Base-by-base conservation (phyloP, 1,139 yeast genomes). In the Pichia sp. region DNA sequence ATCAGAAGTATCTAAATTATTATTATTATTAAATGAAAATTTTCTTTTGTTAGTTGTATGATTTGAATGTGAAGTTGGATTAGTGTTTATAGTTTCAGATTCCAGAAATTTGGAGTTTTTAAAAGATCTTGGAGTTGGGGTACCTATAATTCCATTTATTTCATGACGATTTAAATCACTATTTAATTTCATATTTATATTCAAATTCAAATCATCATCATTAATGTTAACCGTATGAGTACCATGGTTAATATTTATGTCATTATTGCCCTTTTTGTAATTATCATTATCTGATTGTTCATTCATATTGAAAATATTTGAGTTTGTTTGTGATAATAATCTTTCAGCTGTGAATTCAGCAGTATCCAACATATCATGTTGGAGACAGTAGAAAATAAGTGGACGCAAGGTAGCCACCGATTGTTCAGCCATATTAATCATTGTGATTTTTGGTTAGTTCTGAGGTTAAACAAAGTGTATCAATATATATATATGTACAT, bases 291-390 rank as follows among this genome's bases (percentile, higher is more conserved):
- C 25, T 3, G 41, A 36, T 18, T 18, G 22, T 18, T 28, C 22
- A 18, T 27, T 42, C 4, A 39, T 9, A 27, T 28, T 36, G 9
- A 42, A 42, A 42, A 34, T 25, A 14, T 38, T 36, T 14, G 30
- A 19, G n/a, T 44, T 48, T 11, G 42, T 44, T 36, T 52, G 53
- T 63, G 93, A 89, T 30, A 85, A 64, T 34, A 88, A 71, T 57
- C 95, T 73, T 62, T 89, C 96, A 38, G 87, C 79, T 14, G 93
- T 87, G 70, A 89, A 87, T 65, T 83, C 89, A 3, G 96, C 96
- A 50, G 87, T 84, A 27, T 73, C 70, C 51, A 80, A 72, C 61
- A 87, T 76, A 63, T 84, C 88, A 55, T 79, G 79, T 62, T 89
- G 96, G 44, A 89, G 67, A 18, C 87, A 79, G 61, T 87, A 87